These are phyloP conservation scores for Debaryomyces fabryi DNA, from an alignment of 1,139 yeast species.

Conservation along the genomic window DNA sequence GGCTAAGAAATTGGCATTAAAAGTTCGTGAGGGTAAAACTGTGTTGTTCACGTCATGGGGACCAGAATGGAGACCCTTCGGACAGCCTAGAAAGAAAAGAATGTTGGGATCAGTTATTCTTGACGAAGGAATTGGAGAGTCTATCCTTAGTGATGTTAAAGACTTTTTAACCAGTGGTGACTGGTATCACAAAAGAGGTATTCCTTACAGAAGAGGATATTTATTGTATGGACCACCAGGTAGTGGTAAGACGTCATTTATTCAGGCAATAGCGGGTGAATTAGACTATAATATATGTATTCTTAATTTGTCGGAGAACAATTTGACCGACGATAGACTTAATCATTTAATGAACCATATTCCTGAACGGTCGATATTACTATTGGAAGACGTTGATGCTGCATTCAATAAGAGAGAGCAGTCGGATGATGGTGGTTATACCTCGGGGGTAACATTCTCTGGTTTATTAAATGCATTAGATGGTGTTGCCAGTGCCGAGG, in stretches of 20 bases:
- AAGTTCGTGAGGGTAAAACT: conserved; percentile 88
- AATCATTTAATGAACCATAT: conserved; percentile 96
- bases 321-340: conserved; percentile 89
- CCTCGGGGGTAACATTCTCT: conserved; percentile 90
- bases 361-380: conserved; percentile 82
- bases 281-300: conserved; percentile 94
- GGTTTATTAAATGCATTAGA: conserved; percentile 93
- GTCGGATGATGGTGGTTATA: conserved; percentile 70
- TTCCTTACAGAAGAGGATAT: conserved; percentile 96
- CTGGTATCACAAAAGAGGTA: conserved; percentile 96
- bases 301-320: conserved; percentile 84
- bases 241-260: conserved; percentile 92
- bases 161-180: conserved; percentile 80
- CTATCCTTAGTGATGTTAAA: conserved; percentile 67
- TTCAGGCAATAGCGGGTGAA: conserved; percentile 96
- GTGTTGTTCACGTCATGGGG: conserved; percentile 95
- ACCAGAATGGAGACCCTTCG: conserved; percentile 98
- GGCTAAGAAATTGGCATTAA: conserved; percentile 82
- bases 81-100: conserved; percentile 91
- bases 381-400: conserved; percentile 93
- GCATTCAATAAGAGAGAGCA: conserved; percentile 88
- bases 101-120: conserved; percentile 82
- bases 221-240: conserved; percentile 97
- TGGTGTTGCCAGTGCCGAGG: conserved; percentile 99
- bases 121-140: conserved; percentile 71